phyloP scores from a whole-genome alignment of 2,329 filamentous ascomycete species.

The Trichoderma sp. region DNA sequence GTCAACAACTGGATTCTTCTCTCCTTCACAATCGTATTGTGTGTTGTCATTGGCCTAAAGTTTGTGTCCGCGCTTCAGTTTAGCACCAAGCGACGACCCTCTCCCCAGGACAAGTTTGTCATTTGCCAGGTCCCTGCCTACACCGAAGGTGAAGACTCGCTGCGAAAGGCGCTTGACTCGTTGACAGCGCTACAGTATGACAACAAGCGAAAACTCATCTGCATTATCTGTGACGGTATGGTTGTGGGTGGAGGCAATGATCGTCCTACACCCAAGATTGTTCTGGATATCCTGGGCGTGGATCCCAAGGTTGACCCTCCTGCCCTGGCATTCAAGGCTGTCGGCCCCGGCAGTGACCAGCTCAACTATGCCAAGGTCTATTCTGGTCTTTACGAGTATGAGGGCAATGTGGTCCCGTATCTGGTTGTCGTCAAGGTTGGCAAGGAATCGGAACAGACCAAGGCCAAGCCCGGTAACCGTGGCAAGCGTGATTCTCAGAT shows the following conservation, averaged over 20 bases:
- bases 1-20: constrained; percentile 90
- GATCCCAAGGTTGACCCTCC: constrained; percentile 96
- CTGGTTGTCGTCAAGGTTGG: constrained; percentile 95
- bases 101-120: constrained; percentile 96
- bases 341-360: constrained; percentile 84
- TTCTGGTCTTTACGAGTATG: constrained; percentile 93
- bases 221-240: constrained; percentile 94
- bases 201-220: constrained; percentile 96
- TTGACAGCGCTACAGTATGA: constrained; percentile 93
- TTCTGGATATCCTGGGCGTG: constrained; percentile 93
- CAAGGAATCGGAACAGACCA: constrained; percentile 89
- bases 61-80: constrained; percentile 93
- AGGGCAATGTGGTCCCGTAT: constrained; percentile 96
- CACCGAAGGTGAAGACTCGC: constrained; percentile 93
- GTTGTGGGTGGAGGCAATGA: constrained; percentile 96
- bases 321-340: constrained; percentile 88
- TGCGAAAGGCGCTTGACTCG: constrained; percentile 90
- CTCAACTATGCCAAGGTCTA: constrained; percentile 99
- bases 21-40: constrained; percentile 81
- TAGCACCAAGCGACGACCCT: constrained; percentile 82
- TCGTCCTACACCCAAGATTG: constrained; percentile 93
- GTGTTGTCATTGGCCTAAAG: constrained; percentile 76
- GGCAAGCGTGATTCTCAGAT: constrained; percentile 99
- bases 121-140: constrained; percentile 98
- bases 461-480: constrained; percentile 92